Base-by-base conservation (phyloP, 352 stramenopile species). In the Phytopythium aichiense region DNA sequence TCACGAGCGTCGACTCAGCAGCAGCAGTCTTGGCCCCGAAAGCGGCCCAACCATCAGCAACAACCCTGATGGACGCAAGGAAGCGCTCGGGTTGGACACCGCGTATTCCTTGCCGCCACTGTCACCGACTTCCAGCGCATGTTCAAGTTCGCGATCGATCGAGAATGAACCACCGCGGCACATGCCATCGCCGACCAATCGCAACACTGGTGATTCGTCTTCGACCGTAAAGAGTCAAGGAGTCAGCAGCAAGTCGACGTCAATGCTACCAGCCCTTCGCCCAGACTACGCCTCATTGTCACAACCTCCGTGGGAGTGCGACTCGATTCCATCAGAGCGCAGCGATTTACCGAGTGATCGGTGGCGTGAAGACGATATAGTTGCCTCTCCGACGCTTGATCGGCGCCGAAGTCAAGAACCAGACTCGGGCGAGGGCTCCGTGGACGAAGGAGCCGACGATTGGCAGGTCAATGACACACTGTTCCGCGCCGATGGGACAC, bases 401-500 rank as follows among this genome's bases (percentile, higher is more conserved):
- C 65, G 42, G 49, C 60, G 31, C n/a, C 53, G 15, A 13, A 63
- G 1, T 68, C 73, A 22, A 61, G 53, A 58, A n/a, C 46, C 53
- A 16, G 35, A 49, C 12, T 54, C 52, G 58, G 28, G 4, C 40
- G 53, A 59, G 54, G 42, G 49, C 7, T 7, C 13, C 6, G 25
- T 2, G 4, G 69, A 75, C 40, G 76, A 68, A 35, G 55, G 61
- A 2, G 68, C 60, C 43, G 74, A 71, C 22, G 82, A 92, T 62
- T 91, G 84, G 84, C 76, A 91, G 50, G 63, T 78, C 43, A 86
- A 93, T 60, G 71, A 88, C 56, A 74, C 86, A 9, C 74, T 97
- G 23, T 97, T 97, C 56, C 80, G 94, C 11, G 83, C 91, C 0
- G 89, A 97, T 57, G 91, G 91, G 28, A 87, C 82, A 42, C 87